phyloP scores from a whole-genome alignment of 1,284 basidiomycete species.

The Ceratobasidium sp. region DNA sequence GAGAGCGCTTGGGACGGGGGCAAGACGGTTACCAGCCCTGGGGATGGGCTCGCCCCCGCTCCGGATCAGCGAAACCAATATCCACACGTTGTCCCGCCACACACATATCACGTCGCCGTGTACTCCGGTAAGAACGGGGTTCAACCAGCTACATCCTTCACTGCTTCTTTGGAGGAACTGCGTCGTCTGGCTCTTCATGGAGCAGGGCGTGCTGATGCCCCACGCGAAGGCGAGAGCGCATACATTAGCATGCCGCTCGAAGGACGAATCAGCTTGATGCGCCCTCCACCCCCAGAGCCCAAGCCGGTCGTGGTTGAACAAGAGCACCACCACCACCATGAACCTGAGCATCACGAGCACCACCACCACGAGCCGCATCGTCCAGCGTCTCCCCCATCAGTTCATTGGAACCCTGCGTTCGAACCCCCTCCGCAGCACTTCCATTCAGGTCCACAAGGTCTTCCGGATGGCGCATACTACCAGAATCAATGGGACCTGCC shows the following conservation, averaged over 20 bases:
- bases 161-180: constrained; percentile 49
- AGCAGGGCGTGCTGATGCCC: constrained; percentile 43
- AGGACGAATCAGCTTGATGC: constrained; percentile 85
- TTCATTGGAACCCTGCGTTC: constrained; percentile 73
- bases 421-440: constrained; percentile 75
- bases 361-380: constrained; percentile 55
- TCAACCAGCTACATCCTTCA: constrained; percentile 37
- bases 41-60: constrained; percentile 20
- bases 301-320: constrained; percentile 36
- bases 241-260: constrained; percentile 85
- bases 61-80: constrained; percentile 11
- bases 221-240: constrained; percentile 65
- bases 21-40: constrained; percentile 40
- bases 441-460: constrained; percentile 61
- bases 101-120: constrained; percentile 30
- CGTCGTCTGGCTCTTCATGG: constrained; percentile 52
- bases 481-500: constrained; percentile 79
- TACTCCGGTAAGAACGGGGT: constrained; percentile 18
- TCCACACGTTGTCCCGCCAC: constrained; percentile 31
- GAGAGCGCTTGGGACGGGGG: constrained; percentile 75
- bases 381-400: constrained; percentile 69
- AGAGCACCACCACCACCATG: constrained; percentile 46
- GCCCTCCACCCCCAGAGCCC: constrained; percentile 58
- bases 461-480: constrained; percentile 69
- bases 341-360: constrained; percentile 45